Conservation (phyloP, 2,329 filamentous ascomycete genomes). For the Zalaria obscura region DNA sequence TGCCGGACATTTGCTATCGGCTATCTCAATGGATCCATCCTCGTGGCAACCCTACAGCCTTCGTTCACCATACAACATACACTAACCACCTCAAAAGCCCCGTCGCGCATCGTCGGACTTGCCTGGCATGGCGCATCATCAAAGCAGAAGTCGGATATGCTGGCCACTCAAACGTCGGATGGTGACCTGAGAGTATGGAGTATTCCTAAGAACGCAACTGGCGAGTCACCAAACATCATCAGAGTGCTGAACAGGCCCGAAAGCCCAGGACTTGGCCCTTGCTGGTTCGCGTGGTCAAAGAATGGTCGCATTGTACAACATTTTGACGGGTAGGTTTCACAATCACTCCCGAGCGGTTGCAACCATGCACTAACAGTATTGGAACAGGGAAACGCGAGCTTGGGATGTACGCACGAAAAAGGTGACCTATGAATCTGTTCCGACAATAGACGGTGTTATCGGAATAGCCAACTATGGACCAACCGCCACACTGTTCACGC, state of each 20-base stretch:
- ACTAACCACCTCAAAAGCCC: constrained; percentile 66
- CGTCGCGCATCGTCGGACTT: constrained; percentile 74
- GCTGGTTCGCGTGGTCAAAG: constrained; percentile 98
- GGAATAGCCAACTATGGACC: constrained; percentile 82
- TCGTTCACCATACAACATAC: constrained; percentile 91
- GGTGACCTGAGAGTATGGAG: constrained; percentile 95
- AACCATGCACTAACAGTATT: not conserved
- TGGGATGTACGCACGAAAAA: constrained; percentile 99
- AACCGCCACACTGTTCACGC: constrained; percentile 80
- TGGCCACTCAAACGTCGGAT: constrained; percentile 82
- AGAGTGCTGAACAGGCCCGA: constrained; percentile 72
- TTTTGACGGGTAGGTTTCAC: constrained; percentile 62
- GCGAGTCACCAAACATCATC: constrained; percentile 65
- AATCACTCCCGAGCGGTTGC: too few species aligned
- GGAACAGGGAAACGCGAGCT: constrained; percentile 60
- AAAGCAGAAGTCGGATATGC: constrained; percentile 94
- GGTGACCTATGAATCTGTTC: constrained; percentile 78
- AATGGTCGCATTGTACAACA: constrained; percentile 92
- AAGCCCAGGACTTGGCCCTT: constrained; percentile 57
- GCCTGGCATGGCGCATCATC: constrained; percentile 95
- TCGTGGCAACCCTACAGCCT: constrained; percentile 80
- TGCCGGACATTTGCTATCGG: constrained; percentile 94
- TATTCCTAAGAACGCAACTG: constrained; percentile 64
- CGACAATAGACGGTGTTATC: constrained; percentile 66
- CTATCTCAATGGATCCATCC: constrained; percentile 84